Evolutionary conservation across 805 yeast genomes (phyloP).

Genomic region (Yarrowia hollandica): DNA sequence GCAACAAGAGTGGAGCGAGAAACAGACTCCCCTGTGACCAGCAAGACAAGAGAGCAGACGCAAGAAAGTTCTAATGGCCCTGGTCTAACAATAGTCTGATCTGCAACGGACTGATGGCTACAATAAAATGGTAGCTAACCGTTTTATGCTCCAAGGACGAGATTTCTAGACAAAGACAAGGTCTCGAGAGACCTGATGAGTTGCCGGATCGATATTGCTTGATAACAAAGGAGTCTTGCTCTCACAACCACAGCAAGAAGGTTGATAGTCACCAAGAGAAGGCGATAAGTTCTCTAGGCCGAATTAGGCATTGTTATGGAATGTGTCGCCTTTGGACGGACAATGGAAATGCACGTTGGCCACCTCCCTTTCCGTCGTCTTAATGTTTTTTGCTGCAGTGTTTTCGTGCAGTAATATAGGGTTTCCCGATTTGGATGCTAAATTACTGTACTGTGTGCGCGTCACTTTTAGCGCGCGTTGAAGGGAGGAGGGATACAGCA

Average conservation of each 20-base stretch:
- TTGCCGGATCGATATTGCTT: not conserved
- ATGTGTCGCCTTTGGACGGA: not conserved
- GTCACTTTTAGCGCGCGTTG: slow-evolving; percentile 19
- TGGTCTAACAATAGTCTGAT: not conserved
- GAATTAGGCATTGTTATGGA: slow-evolving; percentile 28
- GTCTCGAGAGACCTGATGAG: not conserved
- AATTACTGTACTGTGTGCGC: slow-evolving; percentile 10
- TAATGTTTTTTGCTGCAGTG: not conserved
- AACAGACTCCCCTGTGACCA: too few species aligned
- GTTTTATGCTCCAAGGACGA: not conserved
- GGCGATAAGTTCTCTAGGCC: slow-evolving; percentile 6
- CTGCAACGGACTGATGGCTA: not conserved
- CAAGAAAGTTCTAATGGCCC: too few species aligned
- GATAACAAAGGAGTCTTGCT: not conserved
- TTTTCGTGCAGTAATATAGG: slow-evolving; percentile 15
- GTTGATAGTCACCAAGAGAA: not conserved
- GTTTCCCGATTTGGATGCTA: slow-evolving; percentile 24
- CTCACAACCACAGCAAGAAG: not conserved
- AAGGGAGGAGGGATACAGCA: slow-evolving; percentile 12
- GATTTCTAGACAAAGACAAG: not conserved
- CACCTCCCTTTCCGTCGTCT: not conserved
- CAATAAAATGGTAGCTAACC: not conserved
- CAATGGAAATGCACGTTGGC: slow-evolving; percentile 13
- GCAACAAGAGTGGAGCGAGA: too few species aligned
- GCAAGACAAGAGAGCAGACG: too few species aligned